Conservation (phyloP, 305 asterid genomes). For the Petunia hybrid region DNA sequence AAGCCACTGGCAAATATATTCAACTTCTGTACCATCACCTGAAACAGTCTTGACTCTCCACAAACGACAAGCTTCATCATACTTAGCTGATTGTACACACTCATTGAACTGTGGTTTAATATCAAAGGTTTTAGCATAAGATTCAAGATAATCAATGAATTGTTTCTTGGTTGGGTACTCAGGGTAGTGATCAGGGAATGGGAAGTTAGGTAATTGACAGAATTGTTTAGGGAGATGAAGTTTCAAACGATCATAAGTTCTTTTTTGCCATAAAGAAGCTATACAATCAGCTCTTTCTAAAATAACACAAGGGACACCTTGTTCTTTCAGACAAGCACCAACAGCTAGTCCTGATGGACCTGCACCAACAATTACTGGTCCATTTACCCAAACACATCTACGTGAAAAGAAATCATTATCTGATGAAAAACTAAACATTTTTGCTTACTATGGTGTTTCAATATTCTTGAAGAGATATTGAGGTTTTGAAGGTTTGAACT, state of each 20-base stretch:
- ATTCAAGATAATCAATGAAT: slow-evolving; percentile 77
- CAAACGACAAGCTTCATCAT: slow-evolving; percentile 63
- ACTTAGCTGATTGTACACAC: slow-evolving; percentile 77
- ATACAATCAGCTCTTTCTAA: slow-evolving; percentile 83
- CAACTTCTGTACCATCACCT: slow-evolving; percentile 51
- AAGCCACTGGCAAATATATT: slow-evolving; percentile 85
- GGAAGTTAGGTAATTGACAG: slow-evolving; percentile 76
- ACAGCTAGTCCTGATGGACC: slow-evolving; percentile 96
- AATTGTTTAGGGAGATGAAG: slow-evolving; percentile 86
- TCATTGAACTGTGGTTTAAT: slow-evolving; percentile 74
- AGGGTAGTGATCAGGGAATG: slow-evolving; percentile 81
- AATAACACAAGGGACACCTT: slow-evolving; percentile 76
- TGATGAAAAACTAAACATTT: slow-evolving; percentile 52
- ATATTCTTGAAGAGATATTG: background rate
- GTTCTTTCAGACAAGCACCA: slow-evolving; percentile 78
- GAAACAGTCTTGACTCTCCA: slow-evolving; percentile 75
- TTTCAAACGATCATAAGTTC: slow-evolving; percentile 81
- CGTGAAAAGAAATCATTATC: slow-evolving; percentile 58
- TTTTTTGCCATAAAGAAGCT: slow-evolving; percentile 88
- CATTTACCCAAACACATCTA: slow-evolving; percentile 86
- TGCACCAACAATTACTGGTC: slow-evolving; percentile 89
- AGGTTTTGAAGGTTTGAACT: background rate
- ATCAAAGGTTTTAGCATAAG: slow-evolving; percentile 60
- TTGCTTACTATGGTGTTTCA: background rate
- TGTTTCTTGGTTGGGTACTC: slow-evolving; percentile 79